Evolutionary conservation across 2,329 filamentous ascomycete species (phyloP), one percentile per base, ranked within the genome.

Genomic region (Penicillium brasilianum): DNA sequence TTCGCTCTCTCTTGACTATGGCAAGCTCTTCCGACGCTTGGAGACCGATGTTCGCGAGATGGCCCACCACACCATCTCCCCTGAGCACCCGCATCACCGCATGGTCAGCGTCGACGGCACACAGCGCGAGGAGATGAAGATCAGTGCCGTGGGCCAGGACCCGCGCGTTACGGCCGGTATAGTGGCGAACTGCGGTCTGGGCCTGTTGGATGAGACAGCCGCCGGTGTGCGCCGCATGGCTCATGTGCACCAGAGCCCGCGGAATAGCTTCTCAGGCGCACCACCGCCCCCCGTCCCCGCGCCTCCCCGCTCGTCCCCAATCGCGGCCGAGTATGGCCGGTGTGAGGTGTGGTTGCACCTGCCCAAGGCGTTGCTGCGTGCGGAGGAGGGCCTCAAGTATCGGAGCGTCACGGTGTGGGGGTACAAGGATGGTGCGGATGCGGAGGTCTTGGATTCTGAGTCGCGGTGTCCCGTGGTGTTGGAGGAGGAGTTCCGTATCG

Each of bases 1-100:
- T 57, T 76, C 74, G 13, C 69, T 78, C 13, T 81, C 80, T 0
- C 70, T 83, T 22, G 79, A 81, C 65, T 83, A 83, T 67, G 80
- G 81, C 37, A 80, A 79, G 61, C 71, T 82, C 18, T 82, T 78
- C 67, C 78, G 79, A 37, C 75, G 72, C 9, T 66, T 82, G 41
- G 73, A 76, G 41, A 61, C 67, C n/a, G 72, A 73, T 39, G 66
- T 78, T 36, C 71, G 67, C 52, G 65, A 73, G 54, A 69, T 74
- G 61, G 70, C 67, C 20, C 67, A 70, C 30, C 62, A 67, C 36
- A 46, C 32, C 44, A 58, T 48, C 0, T 66, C 66, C 6, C 50
- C 63, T 7, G 67, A 68, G 9, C 61, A 64, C 18, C 66, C 67
- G 13, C 63, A 66, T 36, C 64, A 71, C n/a, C 59, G 56, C 41